phyloP scores from a whole-genome alignment of 2,329 filamentous ascomycete species.

The Arthrobotrys pseudoclavata region DNA sequence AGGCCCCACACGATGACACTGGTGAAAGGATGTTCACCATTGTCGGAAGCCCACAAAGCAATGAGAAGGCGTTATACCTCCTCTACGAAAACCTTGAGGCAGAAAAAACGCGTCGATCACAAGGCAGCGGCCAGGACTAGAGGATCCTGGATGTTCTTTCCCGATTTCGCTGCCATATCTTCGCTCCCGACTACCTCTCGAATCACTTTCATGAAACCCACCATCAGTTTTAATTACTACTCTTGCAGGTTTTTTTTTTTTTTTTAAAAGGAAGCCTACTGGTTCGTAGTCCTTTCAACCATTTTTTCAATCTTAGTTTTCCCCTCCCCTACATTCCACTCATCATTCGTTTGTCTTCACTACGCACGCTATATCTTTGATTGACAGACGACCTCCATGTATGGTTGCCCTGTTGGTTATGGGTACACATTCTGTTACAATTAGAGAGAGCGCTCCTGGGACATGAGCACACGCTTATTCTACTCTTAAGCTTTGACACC shows the following conservation, averaged over 20 bases:
- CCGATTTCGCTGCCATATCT: conserved; percentile 59
- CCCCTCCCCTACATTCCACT: background rate
- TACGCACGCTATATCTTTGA: conserved; percentile 25
- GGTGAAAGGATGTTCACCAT: conserved; percentile 99
- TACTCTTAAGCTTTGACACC: conserved; percentile 42
- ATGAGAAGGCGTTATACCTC: conserved; percentile 95
- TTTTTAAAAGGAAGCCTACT: background rate
- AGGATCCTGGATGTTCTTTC: conserved; percentile 60
- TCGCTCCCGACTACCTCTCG: conserved; percentile 44
- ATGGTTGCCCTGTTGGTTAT: conserved; percentile 19
- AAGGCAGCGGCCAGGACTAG: conserved; percentile 74
- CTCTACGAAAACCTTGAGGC: conserved; percentile 99
- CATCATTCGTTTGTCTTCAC: conserved; percentile 6
- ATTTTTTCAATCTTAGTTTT: background rate
- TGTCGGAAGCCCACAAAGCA: conserved; percentile 92
- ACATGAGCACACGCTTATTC: conserved; percentile 9
- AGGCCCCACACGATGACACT: conserved; percentile 93
- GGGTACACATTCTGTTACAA: conserved; percentile 24
- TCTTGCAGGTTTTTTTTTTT: background rate
- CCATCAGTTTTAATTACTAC: conserved; percentile 35
- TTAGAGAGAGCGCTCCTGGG: conserved; percentile 3
- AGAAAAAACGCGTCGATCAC: conserved; percentile 97
- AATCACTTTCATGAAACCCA: conserved; percentile 34
- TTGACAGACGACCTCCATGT: conserved; percentile 25
- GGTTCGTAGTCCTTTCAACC: background rate